Percentiles rank a stretch among this genome's conserved stretches.
Conservation (phyloP, 257 asterid genomes). For the Nyctanthes arbortristis region DNA sequence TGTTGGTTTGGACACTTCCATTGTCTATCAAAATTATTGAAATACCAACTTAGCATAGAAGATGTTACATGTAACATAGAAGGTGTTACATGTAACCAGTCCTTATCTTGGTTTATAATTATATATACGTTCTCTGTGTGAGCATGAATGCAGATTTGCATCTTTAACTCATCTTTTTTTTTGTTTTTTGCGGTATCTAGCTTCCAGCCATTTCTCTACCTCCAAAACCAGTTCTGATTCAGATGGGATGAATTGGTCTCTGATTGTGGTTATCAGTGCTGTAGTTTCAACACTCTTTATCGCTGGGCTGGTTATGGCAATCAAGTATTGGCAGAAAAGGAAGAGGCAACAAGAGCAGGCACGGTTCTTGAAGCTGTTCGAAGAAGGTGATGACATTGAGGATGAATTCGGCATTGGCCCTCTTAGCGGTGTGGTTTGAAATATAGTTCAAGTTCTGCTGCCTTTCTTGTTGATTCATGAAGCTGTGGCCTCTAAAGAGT, state of each 20-base stretch:
- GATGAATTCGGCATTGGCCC: slow-evolving; percentile 71
- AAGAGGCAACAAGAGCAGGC: slow-evolving; percentile 84
- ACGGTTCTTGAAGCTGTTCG: slow-evolving; percentile 64
- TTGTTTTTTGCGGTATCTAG: slow-evolving; percentile 29
- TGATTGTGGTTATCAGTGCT: slow-evolving; percentile 34
- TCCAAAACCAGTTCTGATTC: slow-evolving; percentile 23
- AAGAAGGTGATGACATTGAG: slow-evolving; percentile 62
- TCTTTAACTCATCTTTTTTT: neutral
- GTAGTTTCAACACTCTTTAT: slow-evolving; percentile 30
- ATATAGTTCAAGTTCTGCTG: slow-evolving; percentile 7
- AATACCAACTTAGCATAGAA: neutral
- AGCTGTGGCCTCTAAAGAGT: neutral
- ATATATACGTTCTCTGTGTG: neutral
- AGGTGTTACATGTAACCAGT: neutral
- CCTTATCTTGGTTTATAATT: neutral
- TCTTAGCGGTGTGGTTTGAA: slow-evolving; percentile 41
- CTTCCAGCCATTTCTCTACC: slow-evolving; percentile 31
- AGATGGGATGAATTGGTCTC: slow-evolving; percentile 45
- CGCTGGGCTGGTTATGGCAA: slow-evolving; percentile 41
- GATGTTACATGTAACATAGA: too few species aligned
- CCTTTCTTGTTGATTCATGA: slow-evolving; percentile 11
- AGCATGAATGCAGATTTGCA: neutral
- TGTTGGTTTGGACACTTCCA: neutral
- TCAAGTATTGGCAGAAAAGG: slow-evolving; percentile 58
- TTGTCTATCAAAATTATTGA: neutral